Base-by-base conservation (phyloP, 345 rosid genomes). In the Diplotaxis tenuifolia region DNA sequence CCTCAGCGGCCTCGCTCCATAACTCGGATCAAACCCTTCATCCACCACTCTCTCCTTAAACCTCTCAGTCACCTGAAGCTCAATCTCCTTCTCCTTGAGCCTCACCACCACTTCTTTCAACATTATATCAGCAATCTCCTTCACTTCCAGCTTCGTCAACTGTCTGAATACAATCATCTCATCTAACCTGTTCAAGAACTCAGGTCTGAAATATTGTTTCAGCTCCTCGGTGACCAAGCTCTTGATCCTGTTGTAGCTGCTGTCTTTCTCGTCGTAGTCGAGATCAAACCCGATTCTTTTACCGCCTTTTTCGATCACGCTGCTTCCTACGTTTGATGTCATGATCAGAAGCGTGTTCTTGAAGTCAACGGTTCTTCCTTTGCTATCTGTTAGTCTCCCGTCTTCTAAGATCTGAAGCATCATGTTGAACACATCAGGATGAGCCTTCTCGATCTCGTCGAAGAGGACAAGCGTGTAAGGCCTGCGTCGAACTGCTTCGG, bases 371-470 rank as follows among this genome's bases (percentile, higher is more conserved):
- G 98, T 92, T 80, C 99, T 86, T 54, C 99, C 98, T 83, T 92
- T 95, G 83, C 99, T 95, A 75, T 95, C 99, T 0, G 98, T 95
- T 75, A 95, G 68, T 80, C 99, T 86, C 50, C 99, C 98, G 38
- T 95, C 99, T 83, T 95, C 99, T 0, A 95, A 89, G 68, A 95
- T 92, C 68, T 95, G 99, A 84, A 95, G 99, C 98, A 95, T 92
- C 92, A 92, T 90, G 87, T 95, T 92, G 81, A 95, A 95, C 66
- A 95, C 99, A 77, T 95, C 99, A 0, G 99, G 97, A 75, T 95
- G 98, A 14, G 99, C 99, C 79, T 95, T 95, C 77, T 95, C 99
- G 2, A 95, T 92, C 85, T 95, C 99, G 21, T 95, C 99, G 57
- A 92, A 92, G 57, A 95, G 89, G 10, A 95, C 96, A 0, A 95